Base-by-base conservation (phyloP, 1,284 basidiomycete genomes). In the Earliella scabrosa region DNA sequence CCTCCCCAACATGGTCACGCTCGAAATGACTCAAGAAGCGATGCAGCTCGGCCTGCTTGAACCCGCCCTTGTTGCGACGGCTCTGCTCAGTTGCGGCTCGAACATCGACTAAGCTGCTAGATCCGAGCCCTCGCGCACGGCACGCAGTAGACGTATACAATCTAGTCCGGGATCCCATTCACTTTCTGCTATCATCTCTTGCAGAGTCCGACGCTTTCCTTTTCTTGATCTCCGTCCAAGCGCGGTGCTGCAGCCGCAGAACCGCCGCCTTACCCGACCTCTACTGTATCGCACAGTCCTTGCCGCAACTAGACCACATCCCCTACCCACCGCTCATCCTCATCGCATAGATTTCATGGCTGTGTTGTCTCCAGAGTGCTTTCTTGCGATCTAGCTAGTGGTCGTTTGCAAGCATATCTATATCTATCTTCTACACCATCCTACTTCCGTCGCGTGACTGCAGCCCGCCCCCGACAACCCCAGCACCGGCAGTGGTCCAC, bases 1-100 rank as follows among this genome's bases (percentile, higher is more conserved):
- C 26, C 59, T 61, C 9, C 67, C 66, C 8, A 60, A 61, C 34
- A 64, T 56, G 23, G 71, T 73, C 49, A 56, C 65, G 5, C 62
- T 75, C 8, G 73, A 74, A 51, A 45, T 75, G 52, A 72, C 70
- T 16, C 66, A 64, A 35, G 69, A 68, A 41, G 72, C 70, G 11
- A 63, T 74, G 51, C 67, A 71, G 45, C 62, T 65, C 4, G 66
- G 66, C 38, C 61, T 75, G 16, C 68, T 70, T 2, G 73, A 75
- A 48, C 67, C 72, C 21, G 71, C 67, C 54, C 61, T 74, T n/a
- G 68, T 74, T 41, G 66, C 71, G n/a, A 69, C 73, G 2, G 68
- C 68, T n/a, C 49, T 75, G 46, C 66, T 75, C 56, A 67, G 68
- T 40, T 74, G 68, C 40, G 73, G 73, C 11, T 66, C 67, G 45